Evolutionary conservation across 306 rosid species (phyloP), one percentile per base, ranked within the genome.

Genomic region (Cyamopsis tetragonoloba): DNA sequence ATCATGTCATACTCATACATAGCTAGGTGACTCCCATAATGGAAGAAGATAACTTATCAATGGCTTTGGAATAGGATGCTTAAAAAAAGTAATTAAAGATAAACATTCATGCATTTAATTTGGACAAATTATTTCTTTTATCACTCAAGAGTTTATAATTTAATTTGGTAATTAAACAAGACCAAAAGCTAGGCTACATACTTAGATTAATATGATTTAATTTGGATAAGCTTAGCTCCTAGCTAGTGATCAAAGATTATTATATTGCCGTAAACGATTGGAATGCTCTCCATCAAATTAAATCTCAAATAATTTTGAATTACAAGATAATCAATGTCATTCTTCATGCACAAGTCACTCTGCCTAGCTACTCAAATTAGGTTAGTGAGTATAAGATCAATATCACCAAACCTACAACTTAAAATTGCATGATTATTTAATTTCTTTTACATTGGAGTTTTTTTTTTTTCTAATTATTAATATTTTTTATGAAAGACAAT

Each of bases 321-420:
- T 72, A 54, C 14, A 76, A 66, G 57, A 22, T 66, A 60, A 76
- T 61, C 54, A 62, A 67, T 22, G 7, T 3, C 37, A 30, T 67
- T 56, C 79, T 81, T 81, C 63, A 30, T 35, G 10, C 72, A 58
- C 69, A 81, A 62, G 76, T 62, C 54, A 55, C 73, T 23, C 15
- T 12, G 4, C n/a, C n/a, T n/a, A n/a, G 28, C 8, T 22, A 32
- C 47, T 58, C 49, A 14, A 22, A 17, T 61, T 72, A 72, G 65
- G 42, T 4, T 39, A 53, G 73, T 66, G 53, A 71, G 73, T 76
- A 46, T 28, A 22, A 47, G 35, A 76, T 72, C 79, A 30, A 54
- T 76, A 19, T 71, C 70, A 61, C 23, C 5, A 76, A 18, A 71
- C 49, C 66, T 19, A 59, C 61, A 32, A n/a, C n/a, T n/a, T n/a